phyloP scores from a whole-genome alignment of 1,284 basidiomycete genomes.

The Exobasidium cylindrosporum region DNA sequence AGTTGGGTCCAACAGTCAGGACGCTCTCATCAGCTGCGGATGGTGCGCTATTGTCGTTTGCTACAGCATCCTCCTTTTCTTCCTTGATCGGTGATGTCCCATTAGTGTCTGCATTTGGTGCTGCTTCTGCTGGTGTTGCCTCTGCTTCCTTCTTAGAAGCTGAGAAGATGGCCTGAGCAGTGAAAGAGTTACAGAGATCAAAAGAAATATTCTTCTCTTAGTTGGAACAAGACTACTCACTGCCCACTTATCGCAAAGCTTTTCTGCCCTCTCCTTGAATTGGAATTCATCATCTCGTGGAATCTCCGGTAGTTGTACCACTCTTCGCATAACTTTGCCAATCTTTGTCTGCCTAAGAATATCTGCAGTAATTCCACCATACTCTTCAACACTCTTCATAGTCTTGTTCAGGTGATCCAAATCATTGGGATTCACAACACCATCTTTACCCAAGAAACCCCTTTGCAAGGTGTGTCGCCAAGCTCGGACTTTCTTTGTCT shows the following conservation, averaged over 20 bases:
- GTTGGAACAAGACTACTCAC: no score
- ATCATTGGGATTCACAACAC: slow-evolving; percentile 4
- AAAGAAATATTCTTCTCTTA: slow-evolving; percentile 4
- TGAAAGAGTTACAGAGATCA: no score
- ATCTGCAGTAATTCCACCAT: neutral
- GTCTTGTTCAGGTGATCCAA: neutral
- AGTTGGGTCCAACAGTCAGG: no score
- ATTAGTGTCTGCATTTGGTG: neutral
- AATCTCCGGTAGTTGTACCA: slow-evolving; percentile 2
- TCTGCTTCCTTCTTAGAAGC: neutral
- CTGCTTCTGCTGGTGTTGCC: neutral
- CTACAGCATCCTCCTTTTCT: neutral
- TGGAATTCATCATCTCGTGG: slow-evolving; percentile 9
- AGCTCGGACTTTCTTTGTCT: slow-evolving; percentile 9
- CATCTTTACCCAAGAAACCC: slow-evolving; percentile 14
- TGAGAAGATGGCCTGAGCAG: neutral
- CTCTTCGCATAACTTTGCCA: slow-evolving; percentile 8
- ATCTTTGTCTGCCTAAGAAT: slow-evolving; percentile 4
- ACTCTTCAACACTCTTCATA: slow-evolving; percentile 1
- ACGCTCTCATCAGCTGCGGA: neutral
- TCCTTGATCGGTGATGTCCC: neutral
- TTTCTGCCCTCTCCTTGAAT: slow-evolving; percentile 8
- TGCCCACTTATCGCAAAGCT: slow-evolving; percentile 4
- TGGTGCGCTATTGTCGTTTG: neutral
- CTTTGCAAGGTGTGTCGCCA: slow-evolving; percentile 16